Conservation (phyloP, 208 protist genomes). For the Naegleria gruberi region DNA sequence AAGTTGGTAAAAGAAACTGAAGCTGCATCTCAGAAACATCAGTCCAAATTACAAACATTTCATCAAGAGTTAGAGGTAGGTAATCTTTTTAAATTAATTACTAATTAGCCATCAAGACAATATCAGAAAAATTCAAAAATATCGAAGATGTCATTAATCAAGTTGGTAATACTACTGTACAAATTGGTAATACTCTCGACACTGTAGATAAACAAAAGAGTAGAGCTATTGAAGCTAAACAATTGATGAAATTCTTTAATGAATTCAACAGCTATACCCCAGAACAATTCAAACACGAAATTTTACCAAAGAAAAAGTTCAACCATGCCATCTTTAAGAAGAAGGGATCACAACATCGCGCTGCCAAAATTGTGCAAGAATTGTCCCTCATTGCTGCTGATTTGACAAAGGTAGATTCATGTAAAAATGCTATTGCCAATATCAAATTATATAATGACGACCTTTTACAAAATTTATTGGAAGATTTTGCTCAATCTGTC, state of each 20-base stretch:
- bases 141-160: not conserved
- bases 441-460: not conserved
- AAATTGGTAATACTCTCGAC: constrained; percentile 7
- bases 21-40: not conserved
- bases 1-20: not conserved
- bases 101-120: too few species aligned
- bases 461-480: not conserved
- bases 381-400: not conserved
- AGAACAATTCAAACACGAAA: not conserved
- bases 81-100: too few species aligned
- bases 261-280: constrained; percentile 1
- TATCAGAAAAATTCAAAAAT: constrained; percentile 6
- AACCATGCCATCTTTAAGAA: not conserved
- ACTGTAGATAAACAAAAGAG: constrained; percentile 16
- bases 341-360: not conserved
- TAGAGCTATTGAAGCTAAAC: constrained; percentile 15
- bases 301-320: not conserved
- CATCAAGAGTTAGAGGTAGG: not conserved
- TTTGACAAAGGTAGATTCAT: not conserved
- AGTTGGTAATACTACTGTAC: constrained; percentile 18
- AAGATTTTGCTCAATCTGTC: not conserved
- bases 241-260: not conserved
- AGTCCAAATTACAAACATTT: not conserved
- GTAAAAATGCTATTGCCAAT: not conserved
- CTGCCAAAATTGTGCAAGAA: not conserved